Evolutionary conservation across 768 basidiomycete genomes (phyloP), one percentile per base, ranked within the genome.

Genomic region (Hygrophoropsis aurantiaca): DNA sequence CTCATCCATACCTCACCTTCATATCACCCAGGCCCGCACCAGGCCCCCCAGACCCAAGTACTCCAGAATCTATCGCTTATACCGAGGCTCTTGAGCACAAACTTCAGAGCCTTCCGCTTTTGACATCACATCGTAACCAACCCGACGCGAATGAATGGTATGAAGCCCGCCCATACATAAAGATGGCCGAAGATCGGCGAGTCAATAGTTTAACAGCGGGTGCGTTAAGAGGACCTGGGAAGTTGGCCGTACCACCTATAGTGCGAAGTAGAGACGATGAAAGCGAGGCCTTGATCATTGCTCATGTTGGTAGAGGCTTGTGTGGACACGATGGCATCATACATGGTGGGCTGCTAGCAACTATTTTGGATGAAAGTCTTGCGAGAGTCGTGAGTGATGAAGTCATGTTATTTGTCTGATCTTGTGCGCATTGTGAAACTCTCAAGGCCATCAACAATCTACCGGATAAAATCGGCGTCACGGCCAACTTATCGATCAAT

Each of bases 241-340:
- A 82, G 63, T 76, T 99, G 2, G 90, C 93, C 0, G 62, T 95
- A 46, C 74, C 77, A 16, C 93, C 94, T 3, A 59, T 98, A 3
- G 80, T 91, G 10, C 78, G 94, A 18, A 80, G 80, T 15, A 80
- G 74, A 57, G 74, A 70, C 46, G 92, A 97, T 67, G 90, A 93
- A 61, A 74, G 73, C 10, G 90, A 92, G 67, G 79, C 80, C 9
- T 59, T 82, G 21, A 73, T 82, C 5, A 71, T 97, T 49, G 46
- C 94, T 2, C 95, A 97, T 57, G 72, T 97, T 2, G 95, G 95
- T 2, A 70, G 88, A 34, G 88, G 85, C 2, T 52, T 98, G 42
- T 98, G 95, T 59, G 94, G 90, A 3, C 87, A 95, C 52, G 93
- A 95, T 66, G 95, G 95, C 0, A 93, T 99, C 51, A 71, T 97